A percentile compares a stretch with the other conserved stretches of the same genome.
phyloP scores from a whole-genome alignment of 306 rosid species.

The Fragaria iinumae region DNA sequence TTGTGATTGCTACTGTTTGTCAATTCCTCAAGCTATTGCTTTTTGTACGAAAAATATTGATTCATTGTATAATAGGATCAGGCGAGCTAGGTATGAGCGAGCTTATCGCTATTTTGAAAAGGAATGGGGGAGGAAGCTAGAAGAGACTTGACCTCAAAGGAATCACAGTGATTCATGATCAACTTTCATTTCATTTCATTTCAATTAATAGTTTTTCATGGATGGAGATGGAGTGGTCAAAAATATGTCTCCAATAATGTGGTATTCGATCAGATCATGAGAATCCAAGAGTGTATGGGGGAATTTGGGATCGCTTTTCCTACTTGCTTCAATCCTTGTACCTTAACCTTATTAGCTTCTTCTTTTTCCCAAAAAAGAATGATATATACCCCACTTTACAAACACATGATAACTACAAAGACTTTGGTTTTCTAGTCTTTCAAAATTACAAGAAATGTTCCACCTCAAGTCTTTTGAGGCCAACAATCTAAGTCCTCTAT shows the following conservation, averaged over 20 bases:
- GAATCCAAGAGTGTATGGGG: conserved; percentile 29
- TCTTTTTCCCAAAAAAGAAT: conserved; percentile 23
- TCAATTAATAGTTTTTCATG: too few relatives aligned
- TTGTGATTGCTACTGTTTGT: conserved; percentile 39
- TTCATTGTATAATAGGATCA: neutral
- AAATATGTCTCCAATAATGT: conserved; percentile 15
- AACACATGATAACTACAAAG: conserved; percentile 9
- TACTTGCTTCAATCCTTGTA: conserved; percentile 19
- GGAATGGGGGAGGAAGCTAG: neutral
- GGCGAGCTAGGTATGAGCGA: too few relatives aligned
- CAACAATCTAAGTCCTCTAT: neutral
- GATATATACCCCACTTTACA: conserved; percentile 35
- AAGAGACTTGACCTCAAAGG: neutral
- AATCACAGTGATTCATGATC: neutral
- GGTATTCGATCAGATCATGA: conserved; percentile 20
- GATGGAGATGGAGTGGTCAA: conserved; percentile 20
- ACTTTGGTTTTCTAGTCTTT: conserved; percentile 3
- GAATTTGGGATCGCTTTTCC: conserved; percentile 18
- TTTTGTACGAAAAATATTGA: neutral
- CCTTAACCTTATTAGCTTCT: conserved; percentile 24
- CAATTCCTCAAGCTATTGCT: conserved; percentile 13
- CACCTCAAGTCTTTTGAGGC: neutral
- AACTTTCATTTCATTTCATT: too few relatives aligned
- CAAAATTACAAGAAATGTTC: conserved; percentile 4
- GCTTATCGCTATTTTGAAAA: neutral